These are phyloP conservation scores for Alternaria dauci DNA, from an alignment of 2,329 filamentous ascomycete species.

Conservation along the genomic window DNA sequence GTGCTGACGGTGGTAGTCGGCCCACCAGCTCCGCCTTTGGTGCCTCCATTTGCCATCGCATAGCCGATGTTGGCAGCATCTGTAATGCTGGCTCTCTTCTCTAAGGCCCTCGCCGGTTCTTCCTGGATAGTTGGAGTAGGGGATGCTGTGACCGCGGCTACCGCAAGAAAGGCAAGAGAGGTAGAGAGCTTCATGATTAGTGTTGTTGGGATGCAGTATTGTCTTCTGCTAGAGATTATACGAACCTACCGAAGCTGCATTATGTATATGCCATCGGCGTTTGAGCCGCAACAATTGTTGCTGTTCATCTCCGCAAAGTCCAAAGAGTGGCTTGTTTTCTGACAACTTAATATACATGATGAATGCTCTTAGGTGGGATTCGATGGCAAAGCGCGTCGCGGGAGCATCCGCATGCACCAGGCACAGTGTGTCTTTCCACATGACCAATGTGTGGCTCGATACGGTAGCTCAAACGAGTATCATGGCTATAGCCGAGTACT, in stretches of 20 bases:
- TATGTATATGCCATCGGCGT: slow-evolving; percentile 17
- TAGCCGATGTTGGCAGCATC: slow-evolving; percentile 49
- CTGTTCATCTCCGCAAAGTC: background rate
- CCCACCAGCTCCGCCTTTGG: slow-evolving; percentile 63
- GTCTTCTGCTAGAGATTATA: background rate
- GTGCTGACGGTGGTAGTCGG: slow-evolving; percentile 63
- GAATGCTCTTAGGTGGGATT: slow-evolving; percentile 24
- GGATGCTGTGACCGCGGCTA: slow-evolving; percentile 20
- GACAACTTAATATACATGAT: slow-evolving; percentile 12
- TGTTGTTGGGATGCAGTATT: background rate
- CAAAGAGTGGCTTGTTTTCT: slow-evolving; percentile 3
- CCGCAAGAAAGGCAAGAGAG: slow-evolving; percentile 17
- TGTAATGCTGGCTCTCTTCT: slow-evolving; percentile 24
- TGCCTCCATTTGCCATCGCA: slow-evolving; percentile 58
- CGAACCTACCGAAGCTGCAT: background rate
- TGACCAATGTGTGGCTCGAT: background rate
- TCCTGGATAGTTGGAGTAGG: slow-evolving; percentile 23
- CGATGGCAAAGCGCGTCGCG: background rate
- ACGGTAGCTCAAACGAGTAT: background rate
- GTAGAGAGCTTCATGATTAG: slow-evolving; percentile 23
- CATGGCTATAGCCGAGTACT: background rate
- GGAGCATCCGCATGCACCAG: slow-evolving; percentile 3
- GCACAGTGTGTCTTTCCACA: slow-evolving; percentile 1
- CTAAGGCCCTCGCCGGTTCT: slow-evolving; percentile 14
- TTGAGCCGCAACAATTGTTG: slow-evolving; percentile 7